Evolutionary conservation across 805 yeast species (phyloP).

Genomic region (Metschnikowia corniflorae): DNA sequence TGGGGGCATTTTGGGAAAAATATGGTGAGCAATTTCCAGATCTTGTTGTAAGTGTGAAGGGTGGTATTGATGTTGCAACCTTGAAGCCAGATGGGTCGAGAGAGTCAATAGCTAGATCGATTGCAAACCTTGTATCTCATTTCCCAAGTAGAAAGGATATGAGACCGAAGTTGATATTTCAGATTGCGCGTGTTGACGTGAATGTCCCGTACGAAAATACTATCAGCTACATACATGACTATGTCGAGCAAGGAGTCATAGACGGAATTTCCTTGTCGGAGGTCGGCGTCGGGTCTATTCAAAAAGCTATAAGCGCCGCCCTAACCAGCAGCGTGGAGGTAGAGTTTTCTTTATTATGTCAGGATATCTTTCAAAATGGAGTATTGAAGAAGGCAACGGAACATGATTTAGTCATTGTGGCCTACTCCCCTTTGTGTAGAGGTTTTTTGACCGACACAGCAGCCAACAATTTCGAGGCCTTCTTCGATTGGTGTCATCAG

Average conservation of each 20-base stretch:
- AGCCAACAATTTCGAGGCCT: slow-evolving; percentile 32
- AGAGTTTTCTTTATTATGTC: slow-evolving; percentile 71
- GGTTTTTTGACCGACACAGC: slow-evolving; percentile 71
- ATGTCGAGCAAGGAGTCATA: slow-evolving; percentile 59
- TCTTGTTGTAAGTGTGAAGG: slow-evolving; percentile 65
- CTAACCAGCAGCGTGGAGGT: slow-evolving; percentile 71
- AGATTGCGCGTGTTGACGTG: slow-evolving; percentile 68
- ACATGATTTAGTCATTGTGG: slow-evolving; percentile 60
- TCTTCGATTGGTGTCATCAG: slow-evolving; percentile 35
- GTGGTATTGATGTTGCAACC: slow-evolving; percentile 43
- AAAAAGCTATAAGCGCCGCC: slow-evolving; percentile 51
- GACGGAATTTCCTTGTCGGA: slow-evolving; percentile 76
- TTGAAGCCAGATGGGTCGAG: slow-evolving; percentile 48
- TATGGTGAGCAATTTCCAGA: slow-evolving; percentile 53
- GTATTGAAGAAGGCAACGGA: slow-evolving; percentile 57
- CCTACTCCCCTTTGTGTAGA: slow-evolving; percentile 81
- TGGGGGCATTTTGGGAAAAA: slow-evolving; percentile 55
- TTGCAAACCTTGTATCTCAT: slow-evolving; percentile 38
- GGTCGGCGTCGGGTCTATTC: slow-evolving; percentile 58
- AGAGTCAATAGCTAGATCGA: slow-evolving; percentile 44
- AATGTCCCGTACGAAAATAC: slow-evolving; percentile 56
- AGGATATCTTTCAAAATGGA: slow-evolving; percentile 61
- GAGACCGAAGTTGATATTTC: slow-evolving; percentile 48
- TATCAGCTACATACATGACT: slow-evolving; percentile 52
- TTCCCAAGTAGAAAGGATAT: slow-evolving; percentile 26